These are phyloP conservation scores for Camelina sativa DNA, from an alignment of 345 rosid species.

Conservation along the genomic window DNA sequence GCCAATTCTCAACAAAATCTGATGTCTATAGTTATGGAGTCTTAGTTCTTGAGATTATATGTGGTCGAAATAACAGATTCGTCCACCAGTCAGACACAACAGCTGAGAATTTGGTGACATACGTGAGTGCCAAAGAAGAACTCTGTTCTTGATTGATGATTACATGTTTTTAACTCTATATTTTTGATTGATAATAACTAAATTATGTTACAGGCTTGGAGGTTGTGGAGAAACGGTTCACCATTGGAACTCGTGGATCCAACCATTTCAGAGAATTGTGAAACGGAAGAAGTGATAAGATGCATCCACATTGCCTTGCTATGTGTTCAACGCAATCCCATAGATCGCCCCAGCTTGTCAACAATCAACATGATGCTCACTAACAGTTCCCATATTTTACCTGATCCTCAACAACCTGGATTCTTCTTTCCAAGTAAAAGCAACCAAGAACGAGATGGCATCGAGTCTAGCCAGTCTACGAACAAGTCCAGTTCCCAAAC, in stretches of 20 bases:
- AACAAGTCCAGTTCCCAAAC: neutral
- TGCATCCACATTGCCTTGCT: slow-evolving; percentile 35
- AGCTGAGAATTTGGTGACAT: slow-evolving; percentile 19
- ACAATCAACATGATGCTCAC: slow-evolving; percentile 29
- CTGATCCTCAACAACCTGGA: slow-evolving; percentile 26
- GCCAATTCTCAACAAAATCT: slow-evolving; percentile 14
- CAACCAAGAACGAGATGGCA: neutral
- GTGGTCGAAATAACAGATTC: slow-evolving; percentile 10
- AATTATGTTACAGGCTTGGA: slow-evolving; percentile 40
- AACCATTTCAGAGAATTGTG: neutral
- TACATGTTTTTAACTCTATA: neutral
- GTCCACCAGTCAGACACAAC: slow-evolving; percentile 6
- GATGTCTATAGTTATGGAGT: slow-evolving; percentile 43
- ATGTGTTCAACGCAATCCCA: slow-evolving; percentile 34
- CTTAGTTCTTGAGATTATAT: slow-evolving; percentile 42
- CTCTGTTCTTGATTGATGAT: neutral
- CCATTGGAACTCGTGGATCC: slow-evolving; percentile 37
- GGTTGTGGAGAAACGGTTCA: slow-evolving; percentile 19
- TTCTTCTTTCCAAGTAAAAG: neutral
- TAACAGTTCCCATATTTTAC: slow-evolving; percentile 2
- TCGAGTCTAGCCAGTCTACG: slow-evolving; percentile 9
- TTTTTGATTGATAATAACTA: neutral
- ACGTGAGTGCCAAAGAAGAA: slow-evolving; percentile 13
- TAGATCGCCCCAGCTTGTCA: slow-evolving; percentile 23
- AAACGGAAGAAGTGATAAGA: slow-evolving; percentile 22